Conservation (phyloP, 2,329 filamentous ascomycete species). For the Fusarium continuum region DNA sequence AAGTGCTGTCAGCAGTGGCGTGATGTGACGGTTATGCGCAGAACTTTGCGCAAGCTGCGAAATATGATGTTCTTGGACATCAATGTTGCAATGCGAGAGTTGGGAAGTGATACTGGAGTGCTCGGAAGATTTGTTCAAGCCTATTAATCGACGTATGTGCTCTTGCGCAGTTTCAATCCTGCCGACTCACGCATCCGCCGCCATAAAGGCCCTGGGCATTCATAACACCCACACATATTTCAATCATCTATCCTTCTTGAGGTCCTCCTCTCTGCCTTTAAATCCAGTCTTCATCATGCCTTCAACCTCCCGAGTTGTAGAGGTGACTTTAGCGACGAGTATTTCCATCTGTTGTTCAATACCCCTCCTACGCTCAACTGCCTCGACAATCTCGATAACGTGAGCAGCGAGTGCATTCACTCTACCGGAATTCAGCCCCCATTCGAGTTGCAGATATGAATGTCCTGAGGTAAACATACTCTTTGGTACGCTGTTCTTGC, state of each 20-base stretch:
- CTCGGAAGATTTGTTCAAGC: neutral
- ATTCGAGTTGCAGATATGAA: neutral
- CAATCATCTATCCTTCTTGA: conserved; percentile 10
- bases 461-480: conserved; percentile 22
- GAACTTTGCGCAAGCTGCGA: neutral
- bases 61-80: neutral
- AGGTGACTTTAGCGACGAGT: conserved; percentile 34
- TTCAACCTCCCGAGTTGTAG: conserved; percentile 39
- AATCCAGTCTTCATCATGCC: conserved; percentile 46
- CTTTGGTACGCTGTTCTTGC: conserved; percentile 36
- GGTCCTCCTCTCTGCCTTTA: conserved; percentile 41
- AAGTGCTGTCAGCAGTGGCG: conserved; percentile 25
- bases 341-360: conserved; percentile 45
- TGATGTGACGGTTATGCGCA: conserved; percentile 15
- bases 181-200: neutral
- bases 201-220: neutral
- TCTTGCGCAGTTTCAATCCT: neutral
- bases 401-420: conserved; percentile 15
- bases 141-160: neutral
- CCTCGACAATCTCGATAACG: conserved; percentile 32
- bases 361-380: conserved; percentile 37
- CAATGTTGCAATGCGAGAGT: too few relatives aligned
- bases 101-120: neutral
- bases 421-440: conserved; percentile 21
- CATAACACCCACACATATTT: neutral